Conservation (phyloP, 1,284 basidiomycete genomes). For the Naganishia liquefaciens region DNA sequence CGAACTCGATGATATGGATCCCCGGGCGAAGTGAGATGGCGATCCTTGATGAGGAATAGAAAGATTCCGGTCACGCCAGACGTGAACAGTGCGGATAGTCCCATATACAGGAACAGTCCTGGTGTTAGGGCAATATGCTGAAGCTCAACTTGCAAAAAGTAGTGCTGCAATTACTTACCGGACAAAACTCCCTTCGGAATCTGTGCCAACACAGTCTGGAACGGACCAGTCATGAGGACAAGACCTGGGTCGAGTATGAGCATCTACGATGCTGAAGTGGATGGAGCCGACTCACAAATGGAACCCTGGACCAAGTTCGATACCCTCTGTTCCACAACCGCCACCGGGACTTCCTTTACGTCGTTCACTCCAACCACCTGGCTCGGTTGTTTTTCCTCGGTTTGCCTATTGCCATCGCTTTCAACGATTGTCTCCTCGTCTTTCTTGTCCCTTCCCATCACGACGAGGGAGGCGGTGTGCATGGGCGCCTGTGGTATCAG, state of each 20-base stretch:
- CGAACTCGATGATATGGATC: conserved; percentile 76
- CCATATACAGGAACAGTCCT: conserved; percentile 71
- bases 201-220: conserved; percentile 73
- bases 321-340: conserved; percentile 83
- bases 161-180: conserved; percentile 12
- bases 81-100: conserved; percentile 73
- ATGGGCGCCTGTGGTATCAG: conserved; percentile 95
- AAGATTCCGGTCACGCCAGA: conserved; percentile 85
- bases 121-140: too few species aligned
- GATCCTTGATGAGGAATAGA: conserved; percentile 78
- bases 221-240: conserved; percentile 75
- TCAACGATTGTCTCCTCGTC: conserved; percentile 47
- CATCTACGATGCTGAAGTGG: not conserved
- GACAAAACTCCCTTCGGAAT: conserved; percentile 67
- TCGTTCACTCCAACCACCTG: conserved; percentile 1
- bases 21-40: conserved; percentile 61
- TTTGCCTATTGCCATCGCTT: conserved; percentile 25
- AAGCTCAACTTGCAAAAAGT: not conserved
- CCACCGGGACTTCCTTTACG: conserved; percentile 66
- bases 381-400: not conserved
- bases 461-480: conserved; percentile 80
- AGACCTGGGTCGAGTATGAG: conserved; percentile 42
- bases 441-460: conserved; percentile 64
- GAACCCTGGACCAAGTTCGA: conserved; percentile 83
- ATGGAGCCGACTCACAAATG: conserved; percentile 60